phyloP scores from a whole-genome alignment of 192 early-diverging fungal genomes.

The Linnemannia elongata region DNA sequence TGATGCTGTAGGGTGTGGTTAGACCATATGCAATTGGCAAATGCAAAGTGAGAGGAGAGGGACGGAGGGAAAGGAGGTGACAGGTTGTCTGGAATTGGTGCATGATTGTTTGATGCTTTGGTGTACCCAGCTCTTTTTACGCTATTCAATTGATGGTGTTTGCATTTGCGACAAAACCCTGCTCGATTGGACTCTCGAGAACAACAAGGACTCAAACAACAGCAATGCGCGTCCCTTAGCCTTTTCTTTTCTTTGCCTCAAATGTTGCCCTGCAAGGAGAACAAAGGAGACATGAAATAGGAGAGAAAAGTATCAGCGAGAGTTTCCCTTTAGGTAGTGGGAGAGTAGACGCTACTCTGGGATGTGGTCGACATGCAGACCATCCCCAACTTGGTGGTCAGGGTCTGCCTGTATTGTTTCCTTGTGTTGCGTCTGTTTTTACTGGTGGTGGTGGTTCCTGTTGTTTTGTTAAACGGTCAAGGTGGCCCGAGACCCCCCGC shows the following conservation, averaged over 20 bases:
- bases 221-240: background rate
- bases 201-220: background rate
- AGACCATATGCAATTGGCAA: background rate
- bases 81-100: background rate
- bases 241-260: background rate
- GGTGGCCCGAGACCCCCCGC: slow-evolving; percentile 3
- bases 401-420: background rate
- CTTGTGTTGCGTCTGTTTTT: background rate
- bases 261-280: background rate
- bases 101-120: slow-evolving; percentile 5
- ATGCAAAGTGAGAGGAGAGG: background rate
- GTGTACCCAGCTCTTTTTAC: background rate
- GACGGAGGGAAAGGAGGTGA: background rate
- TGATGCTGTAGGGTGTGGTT: background rate
- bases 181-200: background rate
- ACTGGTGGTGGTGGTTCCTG: background rate
- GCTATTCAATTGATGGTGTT: background rate
- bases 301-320: background rate
- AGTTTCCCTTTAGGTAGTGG: background rate
- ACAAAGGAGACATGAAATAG: background rate
- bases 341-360: background rate
- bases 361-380: slow-evolving; percentile 1
- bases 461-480: background rate
- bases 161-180: background rate
- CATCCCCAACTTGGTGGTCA: background rate